Evolutionary conservation across 441 rosid genomes (phyloP).

Genomic region (Populus hybrid): DNA sequence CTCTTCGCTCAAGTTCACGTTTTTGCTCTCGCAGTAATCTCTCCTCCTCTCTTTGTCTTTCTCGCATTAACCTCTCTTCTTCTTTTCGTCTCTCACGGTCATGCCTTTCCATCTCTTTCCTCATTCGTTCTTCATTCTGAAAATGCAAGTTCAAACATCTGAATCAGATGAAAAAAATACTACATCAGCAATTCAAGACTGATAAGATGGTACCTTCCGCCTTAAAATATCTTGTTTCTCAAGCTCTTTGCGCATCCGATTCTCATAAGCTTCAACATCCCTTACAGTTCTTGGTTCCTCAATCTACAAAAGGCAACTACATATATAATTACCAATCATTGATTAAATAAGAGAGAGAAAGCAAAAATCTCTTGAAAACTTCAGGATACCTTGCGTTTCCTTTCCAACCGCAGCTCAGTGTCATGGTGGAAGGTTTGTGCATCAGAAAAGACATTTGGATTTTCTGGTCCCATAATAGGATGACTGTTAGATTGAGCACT

Average conservation of each 20-base stretch:
- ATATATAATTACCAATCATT: conserved; percentile 6
- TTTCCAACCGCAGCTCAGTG: conserved; percentile 46
- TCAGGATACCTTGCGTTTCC: conserved; percentile 70
- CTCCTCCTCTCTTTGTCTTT: conserved; percentile 93
- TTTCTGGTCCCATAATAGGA: conserved; percentile 46
- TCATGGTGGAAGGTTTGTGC: conserved; percentile 51
- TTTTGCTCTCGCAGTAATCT: conserved; percentile 73
- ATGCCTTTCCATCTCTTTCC: conserved; percentile 84
- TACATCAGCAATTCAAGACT: neutral
- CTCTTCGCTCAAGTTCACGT: conserved; percentile 95
- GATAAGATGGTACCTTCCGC: conserved; percentile 50
- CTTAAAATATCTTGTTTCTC: conserved; percentile 72
- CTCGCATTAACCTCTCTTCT: conserved; percentile 94
- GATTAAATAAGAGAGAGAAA: conserved; percentile 13
- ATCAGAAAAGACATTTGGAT: conserved; percentile 53
- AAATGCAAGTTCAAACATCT: conserved; percentile 26
- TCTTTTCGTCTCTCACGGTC: conserved; percentile 97
- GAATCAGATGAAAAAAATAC: neutral
- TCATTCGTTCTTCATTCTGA: conserved; percentile 82
- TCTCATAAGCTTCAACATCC: conserved; percentile 77
- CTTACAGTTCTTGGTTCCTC: conserved; percentile 68
- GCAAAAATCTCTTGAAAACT: conserved; percentile 12
- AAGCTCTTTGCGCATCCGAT: conserved; percentile 65
- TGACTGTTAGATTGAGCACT: conserved; percentile 32
- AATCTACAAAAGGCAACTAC: conserved; percentile 35